A percentile compares a stretch with the other conserved stretches of the same genome.
Conservation (phyloP, 2,329 filamentous ascomycete genomes). For the Septoria petroselini region DNA sequence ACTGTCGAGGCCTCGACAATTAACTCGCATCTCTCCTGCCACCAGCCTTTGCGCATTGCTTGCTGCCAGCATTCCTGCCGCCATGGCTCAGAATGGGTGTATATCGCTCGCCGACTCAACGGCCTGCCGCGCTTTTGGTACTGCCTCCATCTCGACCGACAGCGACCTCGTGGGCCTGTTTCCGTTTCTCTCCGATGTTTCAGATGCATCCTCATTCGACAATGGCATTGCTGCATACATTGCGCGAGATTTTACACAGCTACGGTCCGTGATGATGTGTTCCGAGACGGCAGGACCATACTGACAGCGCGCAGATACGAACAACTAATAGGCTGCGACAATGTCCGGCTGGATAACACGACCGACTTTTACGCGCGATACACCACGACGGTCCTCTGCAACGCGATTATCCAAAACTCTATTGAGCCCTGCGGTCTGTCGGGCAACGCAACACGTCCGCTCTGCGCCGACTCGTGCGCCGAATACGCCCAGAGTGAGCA, state of each 20-base stretch:
- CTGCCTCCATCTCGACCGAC: constrained; percentile 68
- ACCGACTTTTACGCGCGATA: constrained; percentile 86
- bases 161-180: constrained; percentile 58
- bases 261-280: constrained; percentile 60
- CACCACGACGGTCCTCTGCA: constrained; percentile 88
- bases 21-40: constrained; percentile 17
- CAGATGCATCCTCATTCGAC: constrained; percentile 74
- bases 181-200: constrained; percentile 81
- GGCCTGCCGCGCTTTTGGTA: constrained; percentile 68
- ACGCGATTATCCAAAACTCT: constrained; percentile 89
- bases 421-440: constrained; percentile 65
- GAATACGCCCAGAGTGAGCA: constrained; percentile 86
- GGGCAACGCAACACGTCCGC: constrained; percentile 62
- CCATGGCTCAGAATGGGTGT: constrained; percentile 49
- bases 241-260: constrained; percentile 67
- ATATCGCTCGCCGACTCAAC: constrained; percentile 69
- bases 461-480: constrained; percentile 88
- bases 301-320: constrained; percentile 65
- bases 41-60: constrained; percentile 29
- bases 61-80: constrained; percentile 26
- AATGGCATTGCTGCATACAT: constrained; percentile 69
- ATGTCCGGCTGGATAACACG: constrained; percentile 73
- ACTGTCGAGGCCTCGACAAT: constrained; percentile 7
- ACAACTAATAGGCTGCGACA: constrained; percentile 73
- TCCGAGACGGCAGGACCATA: neutral